Base-by-base conservation (phyloP, 1,139 yeast species). In the Blastobotrys raffinosifermentans region DNA sequence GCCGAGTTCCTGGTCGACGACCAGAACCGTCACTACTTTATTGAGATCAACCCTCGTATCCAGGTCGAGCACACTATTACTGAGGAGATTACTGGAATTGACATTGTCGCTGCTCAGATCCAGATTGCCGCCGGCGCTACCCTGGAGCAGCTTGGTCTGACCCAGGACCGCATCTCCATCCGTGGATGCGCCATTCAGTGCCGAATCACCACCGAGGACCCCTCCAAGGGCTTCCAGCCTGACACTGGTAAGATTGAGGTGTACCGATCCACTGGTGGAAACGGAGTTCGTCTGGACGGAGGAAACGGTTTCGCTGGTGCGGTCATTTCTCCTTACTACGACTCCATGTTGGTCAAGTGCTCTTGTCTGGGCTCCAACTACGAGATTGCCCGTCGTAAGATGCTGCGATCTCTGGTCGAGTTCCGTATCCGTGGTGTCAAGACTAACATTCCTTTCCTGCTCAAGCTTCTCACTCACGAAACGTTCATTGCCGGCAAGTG, bases 271-370 rank as follows among this genome's bases (percentile, higher is more conserved):
- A 86, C 98, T 26, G 99, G 99, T 69, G 99, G 99, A 72, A 91
- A 91, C 59, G 99, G 99, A 61, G 96, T 91, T 35, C 80, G 99
- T 68, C 73, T 91, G 52, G 99, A 91, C 61, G 99, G 98, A 70
- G 98, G 98, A 67, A 91, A 91, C 60, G 97, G 97, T 5, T 91
- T 87, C 65, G 94, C 96, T n/a, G 99, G 99, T 49, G 86, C 97
- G 21, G 80, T 93, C 50, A 91, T 91, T 50, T 81, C 96, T 23
- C 98, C 99, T 34, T 96, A 87, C 66, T 91, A 91, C 66, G 99
- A 91, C 66, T 89, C 97, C 34, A 85, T 91, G 96, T 75, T 91
- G 73, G 98, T 91, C 48, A 91, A 91, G 66, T 93, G 98, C 64
- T 77, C 96, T 26, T 87, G 97, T 61, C 78, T 94, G 19, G 98